These are phyloP conservation scores for Strobilomyces dryophilus DNA, from an alignment of 768 basidiomycete species.

Conservation along the genomic window DNA sequence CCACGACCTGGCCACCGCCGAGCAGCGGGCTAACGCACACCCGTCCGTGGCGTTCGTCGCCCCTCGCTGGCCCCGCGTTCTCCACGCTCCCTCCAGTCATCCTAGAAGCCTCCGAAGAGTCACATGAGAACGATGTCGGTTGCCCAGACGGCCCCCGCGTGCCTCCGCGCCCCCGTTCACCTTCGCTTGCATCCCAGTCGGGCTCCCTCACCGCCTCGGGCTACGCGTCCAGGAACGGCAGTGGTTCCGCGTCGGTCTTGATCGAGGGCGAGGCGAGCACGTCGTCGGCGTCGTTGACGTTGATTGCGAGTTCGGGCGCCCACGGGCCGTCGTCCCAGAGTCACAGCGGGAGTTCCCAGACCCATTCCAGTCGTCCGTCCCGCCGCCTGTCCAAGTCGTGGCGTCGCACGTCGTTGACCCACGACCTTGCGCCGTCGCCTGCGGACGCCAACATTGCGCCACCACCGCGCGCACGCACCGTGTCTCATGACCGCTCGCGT, in stretches of 20 bases:
- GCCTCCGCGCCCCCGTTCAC: slow-evolving; percentile 6
- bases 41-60: slow-evolving; percentile 30
- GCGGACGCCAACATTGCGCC: slow-evolving; percentile 3
- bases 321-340: slow-evolving; percentile 18
- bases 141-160: background rate
- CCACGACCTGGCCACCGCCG: slow-evolving; percentile 6
- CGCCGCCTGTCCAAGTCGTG: slow-evolving; percentile 14
- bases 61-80: slow-evolving; percentile 24
- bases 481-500: slow-evolving; percentile 18
- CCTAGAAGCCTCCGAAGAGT: slow-evolving; percentile 21
- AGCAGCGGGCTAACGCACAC: slow-evolving; percentile 9
- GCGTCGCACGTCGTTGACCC: slow-evolving; percentile 6
- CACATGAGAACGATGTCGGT: slow-evolving; percentile 4
- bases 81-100: slow-evolving; percentile 24
- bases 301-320: slow-evolving; percentile 5
- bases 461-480: slow-evolving; percentile 23
- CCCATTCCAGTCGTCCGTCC: background rate
- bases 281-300: slow-evolving; percentile 19
- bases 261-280: slow-evolving; percentile 17
- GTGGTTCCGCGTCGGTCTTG: slow-evolving; percentile 6
- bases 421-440: background rate
- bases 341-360: slow-evolving; percentile 2
- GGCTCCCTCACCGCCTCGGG: slow-evolving; percentile 12
- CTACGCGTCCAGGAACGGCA: slow-evolving; percentile 13
- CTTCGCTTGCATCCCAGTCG: slow-evolving; percentile 16